Evolutionary conservation across 2,329 filamentous ascomycete species (phyloP).

Genomic region (Aspergillus sp.): DNA sequence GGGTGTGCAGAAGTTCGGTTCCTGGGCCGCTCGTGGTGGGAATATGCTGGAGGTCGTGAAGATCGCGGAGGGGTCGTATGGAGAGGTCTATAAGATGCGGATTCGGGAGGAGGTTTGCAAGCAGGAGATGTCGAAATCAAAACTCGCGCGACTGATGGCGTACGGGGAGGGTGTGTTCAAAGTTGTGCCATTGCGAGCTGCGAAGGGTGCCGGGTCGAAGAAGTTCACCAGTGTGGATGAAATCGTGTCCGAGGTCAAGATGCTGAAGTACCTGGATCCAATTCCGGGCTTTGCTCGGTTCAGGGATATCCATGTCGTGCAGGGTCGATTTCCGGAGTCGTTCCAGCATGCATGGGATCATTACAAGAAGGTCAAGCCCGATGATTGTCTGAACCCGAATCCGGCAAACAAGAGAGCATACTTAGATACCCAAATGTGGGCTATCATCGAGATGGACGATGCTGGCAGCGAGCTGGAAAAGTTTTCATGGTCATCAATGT

Average conservation of each 20-base stretch:
- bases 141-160: constrained; percentile 29
- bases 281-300: constrained; percentile 58
- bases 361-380: constrained; percentile 32
- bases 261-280: constrained; percentile 50
- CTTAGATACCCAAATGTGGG: constrained; percentile 51
- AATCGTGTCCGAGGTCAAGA: constrained; percentile 42
- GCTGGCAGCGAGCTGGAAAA: constrained; percentile 52
- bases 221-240: constrained; percentile 41
- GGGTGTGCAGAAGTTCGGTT: constrained; percentile 31
- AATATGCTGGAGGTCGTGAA: constrained; percentile 45
- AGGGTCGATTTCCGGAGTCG: constrained; percentile 45
- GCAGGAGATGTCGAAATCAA: constrained; percentile 29
- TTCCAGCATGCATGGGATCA: constrained; percentile 42
- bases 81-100: constrained; percentile 54
- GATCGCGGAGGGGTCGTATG: constrained; percentile 59
- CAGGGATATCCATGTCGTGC: constrained; percentile 50
- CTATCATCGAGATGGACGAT: constrained; percentile 58
- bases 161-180: constrained; percentile 42
- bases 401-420: constrained; percentile 48
- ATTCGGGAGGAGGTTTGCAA: constrained; percentile 30
- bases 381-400: constrained; percentile 48
- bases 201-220: constrained; percentile 33
- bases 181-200: constrained; percentile 39
- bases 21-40: constrained; percentile 32
- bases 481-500: constrained; percentile 34